Percentiles rank a stretch among this genome's conserved stretches.
These are phyloP conservation scores for Cladosporium sphaerospermum DNA, from an alignment of 2,329 filamentous ascomycete species.

Conservation along the genomic window DNA sequence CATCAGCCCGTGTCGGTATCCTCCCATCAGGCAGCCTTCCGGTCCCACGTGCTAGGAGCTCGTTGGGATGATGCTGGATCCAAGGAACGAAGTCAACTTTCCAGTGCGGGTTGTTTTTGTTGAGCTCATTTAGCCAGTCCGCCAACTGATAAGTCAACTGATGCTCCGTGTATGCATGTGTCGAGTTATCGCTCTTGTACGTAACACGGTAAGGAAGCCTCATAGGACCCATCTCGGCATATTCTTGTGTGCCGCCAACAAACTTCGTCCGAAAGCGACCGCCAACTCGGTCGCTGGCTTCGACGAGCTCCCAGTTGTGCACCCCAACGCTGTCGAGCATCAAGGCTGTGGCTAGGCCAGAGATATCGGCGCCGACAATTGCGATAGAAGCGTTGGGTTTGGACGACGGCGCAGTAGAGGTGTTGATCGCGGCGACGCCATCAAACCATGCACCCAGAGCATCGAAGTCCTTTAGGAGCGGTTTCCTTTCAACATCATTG, in stretches of 20 bases:
- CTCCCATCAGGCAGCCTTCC: slow-evolving; percentile 45
- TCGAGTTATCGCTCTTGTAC: slow-evolving; percentile 47
- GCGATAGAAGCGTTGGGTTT: slow-evolving; percentile 9
- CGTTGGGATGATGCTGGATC: slow-evolving; percentile 51
- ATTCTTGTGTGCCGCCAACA: slow-evolving; percentile 55
- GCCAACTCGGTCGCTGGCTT: slow-evolving; percentile 54
- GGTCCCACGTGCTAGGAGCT: slow-evolving; percentile 41
- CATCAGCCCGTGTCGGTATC: slow-evolving; percentile 47
- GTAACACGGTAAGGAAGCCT: slow-evolving; percentile 48
- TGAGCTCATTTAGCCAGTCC: slow-evolving; percentile 52
- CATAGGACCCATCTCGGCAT: slow-evolving; percentile 62
- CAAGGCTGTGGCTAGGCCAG: slow-evolving; percentile 52
- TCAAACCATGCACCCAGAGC: slow-evolving; percentile 58
- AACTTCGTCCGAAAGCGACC: slow-evolving; percentile 60
- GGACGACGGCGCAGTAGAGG: background rate
- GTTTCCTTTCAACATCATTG: background rate
- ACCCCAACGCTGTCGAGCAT: slow-evolving; percentile 48
- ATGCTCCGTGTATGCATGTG: slow-evolving; percentile 53
- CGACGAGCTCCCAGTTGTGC: slow-evolving; percentile 54
- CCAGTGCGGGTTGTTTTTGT: slow-evolving; percentile 41
- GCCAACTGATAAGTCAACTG: slow-evolving; percentile 58
- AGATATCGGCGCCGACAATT: slow-evolving; percentile 61
- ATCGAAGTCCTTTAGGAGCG: slow-evolving; percentile 25
- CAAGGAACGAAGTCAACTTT: slow-evolving; percentile 57
- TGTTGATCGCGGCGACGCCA: slow-evolving; percentile 42